phyloP scores from a whole-genome alignment of 1,139 yeast genomes.

The Geotrichum restrictum region DNA sequence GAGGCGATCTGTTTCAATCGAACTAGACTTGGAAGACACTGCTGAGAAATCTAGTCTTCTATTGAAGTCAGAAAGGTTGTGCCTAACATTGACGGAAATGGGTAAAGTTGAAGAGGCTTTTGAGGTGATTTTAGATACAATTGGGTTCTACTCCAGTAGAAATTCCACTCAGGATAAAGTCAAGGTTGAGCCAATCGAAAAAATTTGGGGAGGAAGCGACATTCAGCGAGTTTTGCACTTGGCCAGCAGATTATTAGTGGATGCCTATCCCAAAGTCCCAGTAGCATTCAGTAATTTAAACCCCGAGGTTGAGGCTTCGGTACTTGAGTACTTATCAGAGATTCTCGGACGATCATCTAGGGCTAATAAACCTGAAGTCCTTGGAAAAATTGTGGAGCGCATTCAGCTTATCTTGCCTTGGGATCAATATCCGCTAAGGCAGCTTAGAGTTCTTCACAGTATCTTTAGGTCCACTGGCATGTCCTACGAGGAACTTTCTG shows the following conservation, averaged over 20 bases:
- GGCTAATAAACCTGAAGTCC: conserved; percentile 4
- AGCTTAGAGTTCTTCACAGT: conserved; percentile 10
- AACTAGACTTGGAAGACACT: conserved; percentile 18
- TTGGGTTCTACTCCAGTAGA: conserved; percentile 14
- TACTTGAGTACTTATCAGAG: conserved; percentile 16
- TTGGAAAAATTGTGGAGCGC: conserved; percentile 12
- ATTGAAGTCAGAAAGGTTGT: conserved; percentile 23
- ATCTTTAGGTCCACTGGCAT: conserved; percentile 15
- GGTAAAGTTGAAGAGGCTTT: conserved; percentile 15
- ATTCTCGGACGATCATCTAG: conserved; percentile 12
- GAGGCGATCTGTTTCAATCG: conserved; percentile 24
- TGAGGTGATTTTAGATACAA: conserved; percentile 10
- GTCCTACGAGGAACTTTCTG: conserved; percentile 7
- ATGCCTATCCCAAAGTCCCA: conserved; percentile 13
- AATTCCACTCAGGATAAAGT: conserved; percentile 8
- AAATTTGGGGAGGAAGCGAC: conserved; percentile 4
- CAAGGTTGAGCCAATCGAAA: background rate
- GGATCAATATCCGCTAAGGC: conserved; percentile 16
- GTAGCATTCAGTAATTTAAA: conserved; percentile 10
- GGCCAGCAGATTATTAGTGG: conserved; percentile 9
- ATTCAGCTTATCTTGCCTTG: conserved; percentile 5
- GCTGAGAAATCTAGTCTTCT: conserved; percentile 15
- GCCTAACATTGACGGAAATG: conserved; percentile 19
- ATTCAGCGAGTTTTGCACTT: conserved; percentile 13
- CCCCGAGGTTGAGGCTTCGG: conserved; percentile 13